phyloP scores from a whole-genome alignment of 805 yeast genomes.

The Yarrowia sp. region DNA sequence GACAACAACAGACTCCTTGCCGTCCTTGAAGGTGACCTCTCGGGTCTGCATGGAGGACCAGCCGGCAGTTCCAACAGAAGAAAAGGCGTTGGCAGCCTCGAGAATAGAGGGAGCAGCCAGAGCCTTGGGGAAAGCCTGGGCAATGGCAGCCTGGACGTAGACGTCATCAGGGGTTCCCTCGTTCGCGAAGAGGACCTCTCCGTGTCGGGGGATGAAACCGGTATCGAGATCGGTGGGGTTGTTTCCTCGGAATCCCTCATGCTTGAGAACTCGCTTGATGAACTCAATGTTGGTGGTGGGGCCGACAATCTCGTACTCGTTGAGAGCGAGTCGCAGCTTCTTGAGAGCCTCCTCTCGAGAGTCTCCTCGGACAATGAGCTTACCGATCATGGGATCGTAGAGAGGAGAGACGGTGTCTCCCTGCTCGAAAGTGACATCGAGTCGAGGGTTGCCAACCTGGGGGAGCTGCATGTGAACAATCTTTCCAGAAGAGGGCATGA shows the following conservation, averaged over 20 bases:
- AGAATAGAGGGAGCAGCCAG: slow-evolving; percentile 27
- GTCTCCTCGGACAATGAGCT: slow-evolving; percentile 47
- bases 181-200: slow-evolving; percentile 42
- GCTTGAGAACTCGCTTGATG: slow-evolving; percentile 46
- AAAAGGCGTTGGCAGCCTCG: slow-evolving; percentile 37
- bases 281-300: slow-evolving; percentile 49
- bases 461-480: slow-evolving; percentile 47
- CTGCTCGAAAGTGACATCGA: slow-evolving; percentile 47
- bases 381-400: slow-evolving; percentile 50
- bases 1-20: slow-evolving; percentile 38
- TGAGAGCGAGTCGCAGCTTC: slow-evolving; percentile 46
- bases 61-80: slow-evolving; percentile 40
- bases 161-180: slow-evolving; percentile 43
- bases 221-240: slow-evolving; percentile 47
- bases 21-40: slow-evolving; percentile 40
- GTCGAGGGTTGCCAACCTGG: slow-evolving; percentile 45
- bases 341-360: slow-evolving; percentile 46
- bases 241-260: slow-evolving; percentile 46
- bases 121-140: slow-evolving; percentile 40
- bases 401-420: slow-evolving; percentile 47
- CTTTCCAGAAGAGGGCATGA: slow-evolving; percentile 48
- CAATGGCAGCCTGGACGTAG: slow-evolving; percentile 48
- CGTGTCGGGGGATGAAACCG: slow-evolving; percentile 48
- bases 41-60: slow-evolving; percentile 41
- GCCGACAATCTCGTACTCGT: slow-evolving; percentile 48